These are phyloP conservation scores for Macrophomina pseudophaseolina DNA, from an alignment of 2,329 filamentous ascomycete species.

Conservation along the genomic window DNA sequence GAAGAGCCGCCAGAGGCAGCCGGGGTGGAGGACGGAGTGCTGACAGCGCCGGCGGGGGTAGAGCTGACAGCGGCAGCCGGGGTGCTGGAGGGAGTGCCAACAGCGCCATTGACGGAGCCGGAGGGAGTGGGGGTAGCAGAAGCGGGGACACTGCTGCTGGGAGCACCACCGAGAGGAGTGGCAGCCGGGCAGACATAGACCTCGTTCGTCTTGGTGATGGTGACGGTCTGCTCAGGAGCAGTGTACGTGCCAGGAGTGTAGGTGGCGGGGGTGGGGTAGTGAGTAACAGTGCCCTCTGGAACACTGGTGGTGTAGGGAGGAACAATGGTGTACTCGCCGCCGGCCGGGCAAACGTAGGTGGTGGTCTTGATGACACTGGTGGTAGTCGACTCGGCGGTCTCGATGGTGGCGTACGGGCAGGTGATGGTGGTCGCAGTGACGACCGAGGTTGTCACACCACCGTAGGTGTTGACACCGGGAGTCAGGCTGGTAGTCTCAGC, in stretches of 20 bases:
- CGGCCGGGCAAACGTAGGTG: constrained; percentile 73
- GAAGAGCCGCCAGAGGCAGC: constrained; percentile 22
- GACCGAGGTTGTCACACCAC: constrained; percentile 75
- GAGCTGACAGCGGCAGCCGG: not conserved
- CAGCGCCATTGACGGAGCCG: constrained; percentile 18
- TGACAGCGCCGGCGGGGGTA: not conserved
- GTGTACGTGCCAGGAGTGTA: constrained; percentile 76
- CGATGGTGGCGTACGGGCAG: constrained; percentile 71
- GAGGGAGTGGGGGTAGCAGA: constrained; percentile 31
- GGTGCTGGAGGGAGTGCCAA: constrained; percentile 22
- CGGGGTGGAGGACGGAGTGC: constrained; percentile 18
- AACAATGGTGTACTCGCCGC: constrained; percentile 77
- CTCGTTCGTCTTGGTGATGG: constrained; percentile 69
- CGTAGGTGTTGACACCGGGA: constrained; percentile 70
- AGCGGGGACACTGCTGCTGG: constrained; percentile 13
- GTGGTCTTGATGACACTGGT: constrained; percentile 73
- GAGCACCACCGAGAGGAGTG: constrained; percentile 25
- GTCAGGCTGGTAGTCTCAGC: constrained; percentile 66
- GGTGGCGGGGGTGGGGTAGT: constrained; percentile 69
- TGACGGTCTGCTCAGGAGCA: constrained; percentile 68
- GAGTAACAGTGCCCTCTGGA: constrained; percentile 48
- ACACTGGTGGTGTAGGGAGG: constrained; percentile 67
- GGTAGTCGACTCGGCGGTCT: constrained; percentile 61
- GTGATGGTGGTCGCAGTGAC: constrained; percentile 68
- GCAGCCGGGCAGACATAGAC: constrained; percentile 73